phyloP scores from a whole-genome alignment of 352 stramenopile species.

The Phytophthora agathidicida region DNA sequence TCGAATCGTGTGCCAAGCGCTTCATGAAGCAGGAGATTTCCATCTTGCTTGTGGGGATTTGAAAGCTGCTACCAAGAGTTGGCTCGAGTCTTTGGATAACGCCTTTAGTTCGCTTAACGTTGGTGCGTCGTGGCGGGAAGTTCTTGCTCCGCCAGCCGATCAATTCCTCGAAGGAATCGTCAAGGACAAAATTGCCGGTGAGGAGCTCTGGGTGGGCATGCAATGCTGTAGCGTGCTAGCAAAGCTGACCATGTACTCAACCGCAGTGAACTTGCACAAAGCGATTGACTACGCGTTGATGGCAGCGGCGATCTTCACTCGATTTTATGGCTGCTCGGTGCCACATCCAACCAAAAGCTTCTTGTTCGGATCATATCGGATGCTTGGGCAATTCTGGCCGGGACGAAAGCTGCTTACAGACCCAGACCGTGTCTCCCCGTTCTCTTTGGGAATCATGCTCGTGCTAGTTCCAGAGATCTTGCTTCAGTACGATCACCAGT shows the following conservation, averaged over 20 bases:
- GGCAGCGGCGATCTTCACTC: constrained; percentile 59
- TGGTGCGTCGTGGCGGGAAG: constrained; percentile 53
- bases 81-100: constrained; percentile 79
- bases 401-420: constrained; percentile 55
- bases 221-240: constrained; percentile 55
- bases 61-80: constrained; percentile 58
- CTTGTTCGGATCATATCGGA: constrained; percentile 62
- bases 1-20: constrained; percentile 57
- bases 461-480: constrained; percentile 55
- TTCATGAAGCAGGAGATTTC: constrained; percentile 80
- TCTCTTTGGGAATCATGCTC: constrained; percentile 46
- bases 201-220: constrained; percentile 63
- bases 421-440: constrained; percentile 41
- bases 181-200: constrained; percentile 45
- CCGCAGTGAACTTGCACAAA: constrained; percentile 36
- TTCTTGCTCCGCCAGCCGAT: constrained; percentile 30
- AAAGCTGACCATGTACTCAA: constrained; percentile 64
- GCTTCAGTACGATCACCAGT: constrained; percentile 55
- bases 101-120: constrained; percentile 66
- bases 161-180: constrained; percentile 23
- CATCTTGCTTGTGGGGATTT: constrained; percentile 52
- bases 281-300: constrained; percentile 70
- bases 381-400: constrained; percentile 65
- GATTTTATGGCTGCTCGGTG: constrained; percentile 63
- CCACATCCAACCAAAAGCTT: constrained; percentile 64